Percentiles rank a stretch among this genome's conserved stretches.
These are phyloP conservation scores for Thermochaetoides dissita DNA, from an alignment of 2,329 filamentous ascomycete genomes.

Conservation along the genomic window DNA sequence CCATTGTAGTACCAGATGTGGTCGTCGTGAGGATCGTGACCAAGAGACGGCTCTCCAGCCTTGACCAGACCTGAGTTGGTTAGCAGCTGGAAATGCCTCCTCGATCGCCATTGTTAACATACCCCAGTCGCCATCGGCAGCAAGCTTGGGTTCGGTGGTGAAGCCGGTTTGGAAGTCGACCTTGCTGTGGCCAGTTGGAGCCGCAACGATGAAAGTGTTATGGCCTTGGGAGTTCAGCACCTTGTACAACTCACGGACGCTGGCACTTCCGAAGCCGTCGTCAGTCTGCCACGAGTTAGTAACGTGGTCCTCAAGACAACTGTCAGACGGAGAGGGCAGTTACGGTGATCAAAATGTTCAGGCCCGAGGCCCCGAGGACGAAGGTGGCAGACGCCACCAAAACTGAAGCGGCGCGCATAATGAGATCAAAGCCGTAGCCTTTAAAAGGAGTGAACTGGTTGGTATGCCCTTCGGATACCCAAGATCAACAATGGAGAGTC, in stretches of 20 bases:
- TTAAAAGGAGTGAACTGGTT: background rate
- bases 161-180: constrained; percentile 31
- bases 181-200: constrained; percentile 29
- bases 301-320: no score
- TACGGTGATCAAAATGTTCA: constrained; percentile 11
- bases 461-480: no score
- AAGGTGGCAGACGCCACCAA: constrained; percentile 3
- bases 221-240: constrained; percentile 42
- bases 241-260: constrained; percentile 27
- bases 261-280: constrained; percentile 28
- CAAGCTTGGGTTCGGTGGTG: constrained; percentile 28
- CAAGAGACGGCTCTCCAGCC: constrained; percentile 32
- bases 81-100: no score
- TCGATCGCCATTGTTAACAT: background rate
- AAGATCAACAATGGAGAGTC: no score
- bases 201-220: constrained; percentile 35
- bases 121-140: constrained; percentile 27
- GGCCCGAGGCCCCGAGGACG: background rate
- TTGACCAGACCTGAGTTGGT: constrained; percentile 22
- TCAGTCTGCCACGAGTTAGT: constrained; percentile 16
- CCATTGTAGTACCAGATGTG: constrained; percentile 50
- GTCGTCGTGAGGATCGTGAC: constrained; percentile 34
- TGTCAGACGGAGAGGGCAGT: no score
- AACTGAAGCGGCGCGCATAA: constrained; percentile 2
- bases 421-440: background rate